Evolutionary conservation across 73 alveolate genomes (phyloP), one percentile per base, ranked within the genome.

Genomic region (Paramecium sexaurelia): DNA sequence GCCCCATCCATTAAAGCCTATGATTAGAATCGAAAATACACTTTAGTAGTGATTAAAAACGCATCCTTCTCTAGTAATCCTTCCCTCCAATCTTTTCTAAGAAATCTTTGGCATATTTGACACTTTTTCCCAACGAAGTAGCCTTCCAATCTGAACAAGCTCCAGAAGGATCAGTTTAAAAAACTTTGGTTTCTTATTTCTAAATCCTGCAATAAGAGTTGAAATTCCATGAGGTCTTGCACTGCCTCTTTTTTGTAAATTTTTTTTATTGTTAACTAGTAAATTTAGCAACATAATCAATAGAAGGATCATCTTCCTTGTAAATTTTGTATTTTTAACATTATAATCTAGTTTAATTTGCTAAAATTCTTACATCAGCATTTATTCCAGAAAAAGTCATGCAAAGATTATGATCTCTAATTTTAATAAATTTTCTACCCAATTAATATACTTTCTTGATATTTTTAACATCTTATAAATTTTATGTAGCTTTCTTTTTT

Each of bases 221-320:
- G 99, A 96, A 73, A 97, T 94, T 85, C 99, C 99, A 83, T 94
- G 97, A 35, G 99, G 99, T 94, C 99, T 94, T 29, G 98, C 99
- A n/a, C 99, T 98, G 37, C 98, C 97, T 75, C 94, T 97, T 82
- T n/a, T 97, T 97, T 35, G 99, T 97, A 83, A 95, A 97, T 69
- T 96, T 94, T 94, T 97, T 96, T 91, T 97, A 94, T 45, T 94
- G 94, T 57, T 94, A 91, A 24, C 99, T 98, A 22, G 97, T 94
- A 86, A 84, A 97, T 73, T 95, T 95, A 32, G 99, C 99, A 55
- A 97, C 94, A 55, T 97, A 97, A 43, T 97, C 99, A 32, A 97
- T 96, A 22, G 98, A 78, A 6, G 99, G 99, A 27, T 95, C 96
- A 71, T 96, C 98, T 37, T 97, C 99, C 84, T 96, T 78, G 83